Evolutionary conservation across 2,329 filamentous ascomycete species (phyloP).

Genomic region (Fusarium irregulare): DNA sequence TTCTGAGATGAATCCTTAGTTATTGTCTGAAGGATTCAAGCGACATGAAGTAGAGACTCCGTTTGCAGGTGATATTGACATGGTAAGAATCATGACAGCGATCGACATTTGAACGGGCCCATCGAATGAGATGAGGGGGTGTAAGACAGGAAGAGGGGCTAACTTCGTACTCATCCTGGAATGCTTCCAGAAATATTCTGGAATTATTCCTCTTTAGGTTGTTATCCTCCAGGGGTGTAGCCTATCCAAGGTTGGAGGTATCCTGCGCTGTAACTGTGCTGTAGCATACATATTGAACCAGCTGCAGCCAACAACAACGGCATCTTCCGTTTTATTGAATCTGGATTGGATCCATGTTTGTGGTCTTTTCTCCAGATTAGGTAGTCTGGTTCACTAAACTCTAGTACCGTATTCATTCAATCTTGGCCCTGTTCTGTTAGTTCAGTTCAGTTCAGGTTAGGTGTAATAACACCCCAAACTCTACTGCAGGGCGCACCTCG

Average conservation of each 20-base stretch:
- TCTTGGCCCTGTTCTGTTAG: neutral
- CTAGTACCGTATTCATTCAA: neutral
- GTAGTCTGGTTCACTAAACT: neutral
- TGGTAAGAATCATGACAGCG: constrained; percentile 9
- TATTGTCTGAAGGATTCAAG: constrained; percentile 13
- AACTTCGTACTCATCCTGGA: constrained; percentile 20
- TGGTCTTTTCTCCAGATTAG: constrained; percentile 2
- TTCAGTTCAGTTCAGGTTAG: neutral
- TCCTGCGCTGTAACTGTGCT: constrained; percentile 11
- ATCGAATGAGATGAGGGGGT: constrained; percentile 2
- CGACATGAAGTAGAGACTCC: neutral
- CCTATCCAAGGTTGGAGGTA: neutral
- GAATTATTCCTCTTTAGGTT: constrained; percentile 38
- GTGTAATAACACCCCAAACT: neutral
- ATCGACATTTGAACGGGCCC: constrained; percentile 2
- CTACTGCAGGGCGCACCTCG: constrained; percentile 36
- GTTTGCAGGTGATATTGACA: constrained; percentile 3
- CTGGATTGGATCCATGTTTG: too few species aligned
- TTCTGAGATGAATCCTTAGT: neutral
- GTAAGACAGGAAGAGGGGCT: neutral
- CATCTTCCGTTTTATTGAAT: neutral
- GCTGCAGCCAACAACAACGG: neutral
- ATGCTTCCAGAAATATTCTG: constrained; percentile 43
- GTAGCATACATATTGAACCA: neutral
- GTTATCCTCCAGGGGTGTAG: constrained; percentile 19